These are phyloP conservation scores for Amaranthus palmeri DNA, from an alignment of 148 eudicot species.

Conservation along the genomic window DNA sequence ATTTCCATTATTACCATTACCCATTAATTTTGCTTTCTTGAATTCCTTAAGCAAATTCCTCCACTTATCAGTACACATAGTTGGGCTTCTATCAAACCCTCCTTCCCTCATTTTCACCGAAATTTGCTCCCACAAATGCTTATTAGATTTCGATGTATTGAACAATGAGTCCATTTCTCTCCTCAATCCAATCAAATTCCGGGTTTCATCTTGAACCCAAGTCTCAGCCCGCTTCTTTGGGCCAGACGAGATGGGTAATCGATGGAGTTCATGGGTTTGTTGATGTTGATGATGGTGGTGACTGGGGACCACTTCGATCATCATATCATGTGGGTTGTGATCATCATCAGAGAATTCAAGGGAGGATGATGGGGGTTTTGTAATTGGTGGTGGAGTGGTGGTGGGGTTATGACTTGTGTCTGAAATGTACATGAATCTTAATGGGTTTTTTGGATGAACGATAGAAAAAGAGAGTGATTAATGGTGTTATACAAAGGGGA, in stretches of 20 bases:
- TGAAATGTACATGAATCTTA: constrained; percentile 32
- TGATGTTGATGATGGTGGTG: constrained; percentile 27
- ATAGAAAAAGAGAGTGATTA: background rate
- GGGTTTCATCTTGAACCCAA: constrained; percentile 80
- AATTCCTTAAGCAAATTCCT: constrained; percentile 79
- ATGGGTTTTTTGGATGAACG: background rate
- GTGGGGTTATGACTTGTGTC: constrained; percentile 26
- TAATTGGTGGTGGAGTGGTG: constrained; percentile 1
- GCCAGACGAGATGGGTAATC: constrained; percentile 8
- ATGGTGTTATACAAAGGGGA: background rate
- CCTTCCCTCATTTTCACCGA: constrained; percentile 71
- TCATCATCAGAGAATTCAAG: constrained; percentile 31
- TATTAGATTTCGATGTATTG: constrained; percentile 79
- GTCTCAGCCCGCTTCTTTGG: constrained; percentile 81
- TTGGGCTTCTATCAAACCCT: constrained; percentile 89
- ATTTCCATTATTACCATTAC: constrained; percentile 12
- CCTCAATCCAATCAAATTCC: constrained; percentile 48
- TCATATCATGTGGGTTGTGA: constrained; percentile 32
- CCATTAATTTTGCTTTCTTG: constrained; percentile 52
- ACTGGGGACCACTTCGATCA: constrained; percentile 39
- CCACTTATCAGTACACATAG: constrained; percentile 98
- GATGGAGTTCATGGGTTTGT: constrained; percentile 9
- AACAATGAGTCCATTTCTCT: constrained; percentile 57
- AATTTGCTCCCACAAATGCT: constrained; percentile 89
- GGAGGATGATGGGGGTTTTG: constrained; percentile 18